phyloP scores from a whole-genome alignment of 2,329 filamentous ascomycete genomes.

The Clarireedia monteithiana region DNA sequence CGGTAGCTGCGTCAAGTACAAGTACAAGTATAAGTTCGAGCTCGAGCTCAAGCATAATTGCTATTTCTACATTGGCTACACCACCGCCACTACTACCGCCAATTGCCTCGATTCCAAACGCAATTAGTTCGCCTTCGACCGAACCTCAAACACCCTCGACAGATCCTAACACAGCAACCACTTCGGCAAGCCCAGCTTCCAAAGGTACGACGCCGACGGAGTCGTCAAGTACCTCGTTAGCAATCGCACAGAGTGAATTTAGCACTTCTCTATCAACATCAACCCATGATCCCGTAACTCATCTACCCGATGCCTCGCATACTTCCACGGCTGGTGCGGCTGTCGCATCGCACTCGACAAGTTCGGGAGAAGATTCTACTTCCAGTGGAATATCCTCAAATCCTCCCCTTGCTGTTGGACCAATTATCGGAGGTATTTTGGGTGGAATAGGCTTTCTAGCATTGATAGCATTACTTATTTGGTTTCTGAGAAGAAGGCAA shows the following conservation, averaged over 20 bases:
- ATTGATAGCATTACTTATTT: slow-evolving; percentile 22
- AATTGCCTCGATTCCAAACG: neutral
- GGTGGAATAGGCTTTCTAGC: slow-evolving; percentile 24
- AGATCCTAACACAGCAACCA: neutral
- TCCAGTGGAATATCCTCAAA: slow-evolving; percentile 18
- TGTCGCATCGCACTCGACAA: slow-evolving; percentile 10
- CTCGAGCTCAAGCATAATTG: no score
- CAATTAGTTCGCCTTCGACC: neutral
- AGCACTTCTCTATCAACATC: slow-evolving; percentile 11
- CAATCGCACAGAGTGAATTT: slow-evolving; percentile 21
- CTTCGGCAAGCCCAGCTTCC: slow-evolving; percentile 15
- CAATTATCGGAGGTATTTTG: slow-evolving; percentile 26
- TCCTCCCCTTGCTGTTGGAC: slow-evolving; percentile 12
- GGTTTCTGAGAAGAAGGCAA: slow-evolving; percentile 19
- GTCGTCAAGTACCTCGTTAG: slow-evolving; percentile 19
- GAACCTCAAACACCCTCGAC: neutral
- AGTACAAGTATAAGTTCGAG: neutral
- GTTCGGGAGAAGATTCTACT: slow-evolving; percentile 12
- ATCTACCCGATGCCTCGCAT: slow-evolving; percentile 7
- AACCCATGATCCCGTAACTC: neutral
- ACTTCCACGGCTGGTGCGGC: slow-evolving; percentile 11
- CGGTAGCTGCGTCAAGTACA: slow-evolving; percentile 5
- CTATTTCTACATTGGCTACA: neutral
- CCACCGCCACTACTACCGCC: neutral
- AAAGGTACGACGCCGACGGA: slow-evolving; percentile 21